Evolutionary conservation across 306 rosid species (phyloP).

Genomic region (Cucurbita pepo): DNA sequence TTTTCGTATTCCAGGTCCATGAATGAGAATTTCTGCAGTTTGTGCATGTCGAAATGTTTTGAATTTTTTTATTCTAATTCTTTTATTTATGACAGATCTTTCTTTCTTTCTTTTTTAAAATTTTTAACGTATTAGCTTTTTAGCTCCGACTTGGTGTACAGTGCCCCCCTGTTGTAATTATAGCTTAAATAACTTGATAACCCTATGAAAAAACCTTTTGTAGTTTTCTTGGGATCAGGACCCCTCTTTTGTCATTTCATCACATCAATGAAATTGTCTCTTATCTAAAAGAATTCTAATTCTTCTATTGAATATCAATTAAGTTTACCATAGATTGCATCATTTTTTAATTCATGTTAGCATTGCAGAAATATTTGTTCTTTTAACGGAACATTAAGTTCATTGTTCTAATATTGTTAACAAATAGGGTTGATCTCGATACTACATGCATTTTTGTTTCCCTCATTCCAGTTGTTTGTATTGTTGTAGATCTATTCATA

Average conservation of each 20-base stretch:
- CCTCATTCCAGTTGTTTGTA: constrained; percentile 6
- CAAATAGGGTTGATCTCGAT: background rate
- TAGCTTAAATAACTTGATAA: too few relatives aligned
- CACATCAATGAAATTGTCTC: too few relatives aligned
- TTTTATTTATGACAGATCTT: too few relatives aligned
- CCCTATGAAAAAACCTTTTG: too few relatives aligned
- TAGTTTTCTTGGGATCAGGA: too few relatives aligned
- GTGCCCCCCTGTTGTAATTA: too few relatives aligned
- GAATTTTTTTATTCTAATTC: background rate
- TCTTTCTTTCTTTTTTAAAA: too few relatives aligned
- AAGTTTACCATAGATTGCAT: background rate
- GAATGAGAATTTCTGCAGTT: constrained; percentile 34
- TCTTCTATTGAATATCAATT: background rate
- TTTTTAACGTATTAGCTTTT: too few relatives aligned
- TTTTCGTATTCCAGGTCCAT: constrained; percentile 33
- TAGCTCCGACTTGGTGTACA: too few relatives aligned
- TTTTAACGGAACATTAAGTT: background rate
- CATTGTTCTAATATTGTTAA: background rate
- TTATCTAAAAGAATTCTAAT: background rate
- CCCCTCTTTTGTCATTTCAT: too few relatives aligned
- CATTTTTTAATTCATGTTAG: background rate
- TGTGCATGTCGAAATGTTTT: constrained; percentile 26
- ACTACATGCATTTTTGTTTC: background rate
- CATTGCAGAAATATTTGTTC: background rate
- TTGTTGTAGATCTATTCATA: constrained; percentile 44